These are phyloP conservation scores for Rubroshorea leprosula DNA, from an alignment of 345 rosid species.

Conservation along the genomic window DNA sequence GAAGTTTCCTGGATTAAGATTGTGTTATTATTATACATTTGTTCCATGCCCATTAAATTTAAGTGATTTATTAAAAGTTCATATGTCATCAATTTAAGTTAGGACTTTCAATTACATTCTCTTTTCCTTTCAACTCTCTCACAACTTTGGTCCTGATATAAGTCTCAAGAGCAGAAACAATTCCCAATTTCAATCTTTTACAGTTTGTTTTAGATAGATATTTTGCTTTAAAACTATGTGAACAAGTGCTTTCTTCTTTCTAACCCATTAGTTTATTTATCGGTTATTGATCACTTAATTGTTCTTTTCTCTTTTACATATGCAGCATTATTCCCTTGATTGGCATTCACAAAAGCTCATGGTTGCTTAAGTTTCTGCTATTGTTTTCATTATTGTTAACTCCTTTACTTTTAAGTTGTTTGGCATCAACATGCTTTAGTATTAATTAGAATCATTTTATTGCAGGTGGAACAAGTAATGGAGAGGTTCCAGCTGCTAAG, in stretches of 20 bases:
- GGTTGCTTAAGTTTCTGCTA: neutral
- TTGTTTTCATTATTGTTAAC: neutral
- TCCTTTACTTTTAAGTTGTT: neutral
- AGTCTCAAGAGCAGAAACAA: neutral
- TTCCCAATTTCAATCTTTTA: neutral
- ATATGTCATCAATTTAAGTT: neutral
- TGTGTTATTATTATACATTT: too few relatives aligned
- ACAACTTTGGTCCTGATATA: neutral
- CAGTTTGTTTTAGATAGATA: neutral
- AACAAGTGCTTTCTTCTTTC: too few relatives aligned
- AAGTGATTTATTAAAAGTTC: neutral
- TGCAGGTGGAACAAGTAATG: constrained; percentile 16
- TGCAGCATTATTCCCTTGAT: neutral
- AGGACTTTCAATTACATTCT: neutral
- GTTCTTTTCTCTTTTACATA: neutral
- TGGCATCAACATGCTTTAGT: neutral
- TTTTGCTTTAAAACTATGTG: neutral
- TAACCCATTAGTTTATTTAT: neutral
- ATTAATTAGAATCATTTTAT: neutral
- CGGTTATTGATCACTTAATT: neutral
- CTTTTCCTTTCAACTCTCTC: too few relatives aligned
- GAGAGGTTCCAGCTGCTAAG: constrained; percentile 21
- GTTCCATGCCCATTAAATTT: too few relatives aligned
- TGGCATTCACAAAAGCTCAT: neutral
- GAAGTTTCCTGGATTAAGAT: too few relatives aligned